Conservation (phyloP, 2,329 filamentous ascomycete genomes). For the Chaetomium strumarium region DNA sequence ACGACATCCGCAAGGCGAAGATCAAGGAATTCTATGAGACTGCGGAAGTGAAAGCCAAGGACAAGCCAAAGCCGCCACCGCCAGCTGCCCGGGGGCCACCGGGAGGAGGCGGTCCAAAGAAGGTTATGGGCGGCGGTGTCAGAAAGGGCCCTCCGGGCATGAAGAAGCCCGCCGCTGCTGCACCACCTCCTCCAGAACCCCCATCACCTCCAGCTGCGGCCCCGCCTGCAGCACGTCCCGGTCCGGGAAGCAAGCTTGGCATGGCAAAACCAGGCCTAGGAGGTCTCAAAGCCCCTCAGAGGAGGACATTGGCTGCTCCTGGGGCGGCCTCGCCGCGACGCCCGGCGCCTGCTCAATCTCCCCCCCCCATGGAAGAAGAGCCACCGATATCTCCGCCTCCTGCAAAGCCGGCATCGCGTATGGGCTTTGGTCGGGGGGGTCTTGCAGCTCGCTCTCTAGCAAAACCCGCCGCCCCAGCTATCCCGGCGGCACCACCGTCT, state of each 20-base stretch:
- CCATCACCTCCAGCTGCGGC: slow-evolving; percentile 48
- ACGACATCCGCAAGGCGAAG: slow-evolving; percentile 92
- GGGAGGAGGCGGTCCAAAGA: slow-evolving; percentile 22
- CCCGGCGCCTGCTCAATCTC: slow-evolving; percentile 41
- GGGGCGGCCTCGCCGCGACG: slow-evolving; percentile 49
- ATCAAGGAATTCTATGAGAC: slow-evolving; percentile 87
- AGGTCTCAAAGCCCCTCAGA: slow-evolving; percentile 56
- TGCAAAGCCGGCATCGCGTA: slow-evolving; percentile 56
- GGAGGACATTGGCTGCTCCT: slow-evolving; percentile 46
- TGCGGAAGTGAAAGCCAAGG: slow-evolving; percentile 81
- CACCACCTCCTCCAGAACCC: slow-evolving; percentile 39
- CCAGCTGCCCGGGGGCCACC: slow-evolving; percentile 49
- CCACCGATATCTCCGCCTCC: slow-evolving; percentile 39
- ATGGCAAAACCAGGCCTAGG: slow-evolving; percentile 48
- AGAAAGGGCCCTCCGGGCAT: slow-evolving; percentile 40
- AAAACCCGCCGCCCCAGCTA: slow-evolving; percentile 57
- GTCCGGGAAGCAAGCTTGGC: slow-evolving; percentile 47
- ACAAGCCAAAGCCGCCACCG: slow-evolving; percentile 80
- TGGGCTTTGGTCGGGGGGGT: slow-evolving; percentile 69
- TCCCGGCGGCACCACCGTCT: slow-evolving; percentile 46
- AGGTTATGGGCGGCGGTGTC: slow-evolving; percentile 31
- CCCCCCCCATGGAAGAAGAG: slow-evolving; percentile 49
- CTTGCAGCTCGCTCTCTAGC: slow-evolving; percentile 80
- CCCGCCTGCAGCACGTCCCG: slow-evolving; percentile 38
- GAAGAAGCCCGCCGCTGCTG: slow-evolving; percentile 42